Evolutionary conservation across 2,329 filamentous ascomycete species (phyloP), one percentile per base, ranked within the genome.

Genomic region (Beauveria bassiana): DNA sequence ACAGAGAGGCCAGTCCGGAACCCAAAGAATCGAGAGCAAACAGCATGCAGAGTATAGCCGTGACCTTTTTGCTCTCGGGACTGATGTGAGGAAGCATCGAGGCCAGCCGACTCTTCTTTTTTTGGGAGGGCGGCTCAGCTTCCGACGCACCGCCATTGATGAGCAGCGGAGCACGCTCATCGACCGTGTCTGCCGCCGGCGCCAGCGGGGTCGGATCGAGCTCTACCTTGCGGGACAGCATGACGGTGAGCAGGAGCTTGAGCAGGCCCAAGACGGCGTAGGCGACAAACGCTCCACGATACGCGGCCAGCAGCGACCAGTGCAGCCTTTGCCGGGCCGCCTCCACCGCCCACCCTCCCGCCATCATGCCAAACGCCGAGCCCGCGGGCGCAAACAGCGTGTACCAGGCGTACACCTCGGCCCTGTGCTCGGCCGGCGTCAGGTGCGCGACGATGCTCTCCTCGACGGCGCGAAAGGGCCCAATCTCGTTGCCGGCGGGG

Each of bases 11-110:
- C 70, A 93, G 80, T 2, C 89, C 89, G 1, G 85, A 87, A 1
- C 87, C 88, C 61, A 91, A 82, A 0, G 85, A 82, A 70, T 92
- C 89, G 6, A 91, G 68, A 1, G 81, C 81, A 66, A 91, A 88
- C 1, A 93, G 75, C 8, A 88, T 72, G 68, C 86, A 88, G 0
- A 93, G 77, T 55, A 85, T 83, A 57, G 82, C 70, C 6, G 89
- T 75, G 34, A 86, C 78, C 0, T 74, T 68, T 7, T 79, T 74
- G 42, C 80, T 86, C n/a, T 82, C 75, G 3, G 71, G 73, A 5
- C 83, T 85, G 22, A 91, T 84, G 2, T 80, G 74, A 0, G 84
- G 80, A 34, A 88, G 70, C n/a, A 84, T 69, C 59, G 54, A 28
- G 5, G 47, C 12, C 3, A 70, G 47, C 5, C 64, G 26, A 42